Evolutionary conservation across 2,329 filamentous ascomycete species (phyloP), one percentile per base, ranked within the genome.

Genomic region (Pseudocercospora crystallina): DNA sequence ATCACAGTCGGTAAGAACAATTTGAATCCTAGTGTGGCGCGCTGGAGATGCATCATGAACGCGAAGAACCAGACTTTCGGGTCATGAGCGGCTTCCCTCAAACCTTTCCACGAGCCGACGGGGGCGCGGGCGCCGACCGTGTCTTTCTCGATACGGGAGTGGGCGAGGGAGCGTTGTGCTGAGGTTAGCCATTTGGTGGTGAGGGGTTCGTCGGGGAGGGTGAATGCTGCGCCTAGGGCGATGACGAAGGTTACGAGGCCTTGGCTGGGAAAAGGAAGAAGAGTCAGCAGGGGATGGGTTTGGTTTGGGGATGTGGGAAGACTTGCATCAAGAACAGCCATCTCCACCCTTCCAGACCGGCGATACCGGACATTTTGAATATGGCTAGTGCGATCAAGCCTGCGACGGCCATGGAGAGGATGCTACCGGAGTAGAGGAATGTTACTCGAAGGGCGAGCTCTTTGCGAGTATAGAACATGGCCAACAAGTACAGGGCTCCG

Each of bases 391-490:
- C 39, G 15, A 42, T 42, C 2, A 42, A 10, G 26, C 39, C 39
- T 3, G 39, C 39, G 39, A 42, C 29, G 2, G 39, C 39, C 31
- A 30, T 42, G 8, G 39, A 42, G 3, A 42, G 26, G 5, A 42
- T 30, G 26, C 39, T 42, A 1, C 39, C 39, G 39, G 20, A 29
- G 2, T 14, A 14, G 2, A 64, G 49, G 5, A 63, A 54, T 9
- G 60, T 49, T 29, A 57, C 61, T 5, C 61, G 47, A 7, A 50
- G 52, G 9, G 54, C 55, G 32, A 64, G 49, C 56, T 80, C 77
- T 14, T 72, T 68, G 47, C 73, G 74, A 1, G 75, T 79, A 54
- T 79, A 79, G 47, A 54, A 53, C 14, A 51, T 57, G 9, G 42
- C 47, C 5, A 77, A 67, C 50, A 75, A 75, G 60, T 75, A 76